Evolutionary conservation across 306 rosid species (phyloP).

Genomic region (Morella rubra): DNA sequence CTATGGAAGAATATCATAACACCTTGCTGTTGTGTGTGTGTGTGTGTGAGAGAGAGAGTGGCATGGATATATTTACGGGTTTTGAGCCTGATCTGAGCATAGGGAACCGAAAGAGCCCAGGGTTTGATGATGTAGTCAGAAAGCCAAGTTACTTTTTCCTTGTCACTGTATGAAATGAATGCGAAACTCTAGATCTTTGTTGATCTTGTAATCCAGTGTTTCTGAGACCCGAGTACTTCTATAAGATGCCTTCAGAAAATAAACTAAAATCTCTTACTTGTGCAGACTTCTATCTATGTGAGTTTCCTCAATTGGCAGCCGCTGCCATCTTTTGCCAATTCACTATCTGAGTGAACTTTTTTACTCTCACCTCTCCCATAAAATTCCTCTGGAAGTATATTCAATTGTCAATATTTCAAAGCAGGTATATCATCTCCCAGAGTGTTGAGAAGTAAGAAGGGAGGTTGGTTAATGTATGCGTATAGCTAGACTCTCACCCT

Average conservation of each 20-base stretch:
- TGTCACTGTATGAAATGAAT: not conserved
- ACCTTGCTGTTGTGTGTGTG: not conserved
- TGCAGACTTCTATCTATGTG: constrained; percentile 1
- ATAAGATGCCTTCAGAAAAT: not conserved
- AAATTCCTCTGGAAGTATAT: not conserved
- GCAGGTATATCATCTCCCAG: too few species aligned
- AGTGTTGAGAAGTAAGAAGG: not conserved
- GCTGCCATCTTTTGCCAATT: constrained; percentile 3
- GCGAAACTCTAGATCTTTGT: too few species aligned
- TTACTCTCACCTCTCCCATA: not conserved
- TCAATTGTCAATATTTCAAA: too few species aligned
- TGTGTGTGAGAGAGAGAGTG: not conserved
- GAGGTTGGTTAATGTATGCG: not conserved
- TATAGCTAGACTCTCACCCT: not conserved
- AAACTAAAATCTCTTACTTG: not conserved
- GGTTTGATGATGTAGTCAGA: too few species aligned
- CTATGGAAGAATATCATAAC: not conserved
- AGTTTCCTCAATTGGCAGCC: not conserved
- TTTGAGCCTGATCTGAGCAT: not conserved
- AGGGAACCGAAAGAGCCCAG: not conserved
- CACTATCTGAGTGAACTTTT: not conserved
- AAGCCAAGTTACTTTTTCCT: not conserved
- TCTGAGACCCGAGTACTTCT: too few species aligned
- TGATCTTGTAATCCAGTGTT: too few species aligned
- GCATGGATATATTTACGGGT: not conserved